Evolutionary conservation across 805 yeast genomes (phyloP).

Genomic region (Cyberlindnera petersonii): DNA sequence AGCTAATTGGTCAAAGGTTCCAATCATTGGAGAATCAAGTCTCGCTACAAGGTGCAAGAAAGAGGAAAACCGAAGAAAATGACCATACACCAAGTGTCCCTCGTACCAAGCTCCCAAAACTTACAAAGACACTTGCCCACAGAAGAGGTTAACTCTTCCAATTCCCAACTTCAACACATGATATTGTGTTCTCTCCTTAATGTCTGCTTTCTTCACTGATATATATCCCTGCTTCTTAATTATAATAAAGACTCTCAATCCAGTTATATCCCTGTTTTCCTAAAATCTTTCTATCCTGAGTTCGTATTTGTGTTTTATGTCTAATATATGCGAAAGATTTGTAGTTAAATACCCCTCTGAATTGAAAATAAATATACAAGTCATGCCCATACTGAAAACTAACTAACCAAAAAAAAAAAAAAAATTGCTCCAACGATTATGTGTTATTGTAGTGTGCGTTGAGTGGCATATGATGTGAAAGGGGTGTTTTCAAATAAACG

Average conservation of each 20-base stretch:
- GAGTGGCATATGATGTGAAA: not conserved
- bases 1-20: conserved; percentile 26
- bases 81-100: not conserved
- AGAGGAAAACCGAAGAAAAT: conserved; percentile 15
- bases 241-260: too few species aligned
- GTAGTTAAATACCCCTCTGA: conserved; percentile 1
- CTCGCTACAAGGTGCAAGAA: conserved; percentile 1
- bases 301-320: not conserved
- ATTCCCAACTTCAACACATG: too few species aligned
- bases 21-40: conserved; percentile 12
- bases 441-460: not conserved
- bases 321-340: not conserved
- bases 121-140: not conserved
- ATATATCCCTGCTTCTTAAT: too few species aligned
- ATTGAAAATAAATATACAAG: not conserved
- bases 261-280: too few species aligned
- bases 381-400: not conserved
- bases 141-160: conserved; percentile 1
- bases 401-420: not conserved
- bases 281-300: not conserved
- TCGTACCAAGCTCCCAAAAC: conserved; percentile 13
- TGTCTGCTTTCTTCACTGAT: too few species aligned
- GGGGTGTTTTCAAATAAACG: not conserved
- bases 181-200: too few species aligned
- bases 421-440: not conserved